Evolutionary conservation across 202 grass and related monocot genomes (phyloP).

Genomic region (Setaria viridis): DNA sequence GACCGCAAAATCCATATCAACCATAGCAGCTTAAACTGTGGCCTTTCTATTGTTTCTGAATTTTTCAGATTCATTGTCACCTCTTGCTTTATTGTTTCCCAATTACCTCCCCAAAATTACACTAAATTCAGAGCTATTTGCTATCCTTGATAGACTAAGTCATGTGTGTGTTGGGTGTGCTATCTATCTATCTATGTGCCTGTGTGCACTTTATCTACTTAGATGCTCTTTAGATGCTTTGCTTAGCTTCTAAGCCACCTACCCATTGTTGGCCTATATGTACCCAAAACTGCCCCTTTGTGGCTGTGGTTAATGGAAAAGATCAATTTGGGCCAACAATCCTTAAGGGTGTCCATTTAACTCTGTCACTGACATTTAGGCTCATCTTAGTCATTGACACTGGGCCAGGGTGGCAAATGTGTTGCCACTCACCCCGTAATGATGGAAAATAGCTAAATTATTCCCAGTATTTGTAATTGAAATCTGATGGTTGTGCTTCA

Average conservation of each 20-base stretch:
- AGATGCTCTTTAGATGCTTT: too few relatives aligned
- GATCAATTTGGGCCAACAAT: too few relatives aligned
- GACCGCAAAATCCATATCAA: neutral
- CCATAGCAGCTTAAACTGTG: neutral
- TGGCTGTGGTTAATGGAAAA: too few relatives aligned
- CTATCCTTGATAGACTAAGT: too few relatives aligned
- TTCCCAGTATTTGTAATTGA: neutral
- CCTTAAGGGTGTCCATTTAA: too few relatives aligned
- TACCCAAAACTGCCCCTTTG: too few relatives aligned
- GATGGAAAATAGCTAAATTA: neutral
- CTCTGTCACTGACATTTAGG: too few relatives aligned
- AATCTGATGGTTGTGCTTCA: constrained; percentile 9
- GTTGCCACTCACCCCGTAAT: neutral
- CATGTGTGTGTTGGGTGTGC: too few relatives aligned
- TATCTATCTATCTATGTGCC: too few relatives aligned
- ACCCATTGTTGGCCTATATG: too few relatives aligned
- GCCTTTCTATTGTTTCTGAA: neutral
- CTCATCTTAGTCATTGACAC: neutral
- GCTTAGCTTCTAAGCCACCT: too few relatives aligned
- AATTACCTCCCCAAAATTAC: neutral
- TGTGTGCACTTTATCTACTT: too few relatives aligned
- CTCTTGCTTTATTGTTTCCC: constrained; percentile 8
- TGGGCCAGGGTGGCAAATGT: neutral
- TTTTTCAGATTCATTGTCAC: neutral
- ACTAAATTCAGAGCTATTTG: neutral